Conservation (phyloP, 345 rosid species). For the Salix arbutifolia region DNA sequence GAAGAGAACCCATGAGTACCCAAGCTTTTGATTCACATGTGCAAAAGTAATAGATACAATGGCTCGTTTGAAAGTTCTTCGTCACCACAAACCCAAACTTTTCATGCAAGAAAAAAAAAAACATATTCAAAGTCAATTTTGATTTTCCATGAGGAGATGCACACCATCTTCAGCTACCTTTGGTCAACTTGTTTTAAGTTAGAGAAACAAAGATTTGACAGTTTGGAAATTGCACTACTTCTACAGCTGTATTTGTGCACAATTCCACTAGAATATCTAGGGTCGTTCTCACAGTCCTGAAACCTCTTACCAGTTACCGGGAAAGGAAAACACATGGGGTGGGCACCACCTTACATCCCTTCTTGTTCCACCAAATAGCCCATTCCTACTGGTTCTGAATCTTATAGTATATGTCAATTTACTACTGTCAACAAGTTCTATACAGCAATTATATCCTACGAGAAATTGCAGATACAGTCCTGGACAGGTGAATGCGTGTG, state of each 20-base stretch:
- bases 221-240: conserved; percentile 23
- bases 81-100: conserved; percentile 22
- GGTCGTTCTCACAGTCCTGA: conserved; percentile 26
- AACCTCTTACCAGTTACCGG: conserved; percentile 31
- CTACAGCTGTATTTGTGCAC: conserved; percentile 26
- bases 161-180: conserved; percentile 15
- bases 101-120: not conserved
- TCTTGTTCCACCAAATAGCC: conserved; percentile 18
- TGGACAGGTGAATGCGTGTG: not conserved
- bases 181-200: conserved; percentile 13
- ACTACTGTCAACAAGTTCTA: not conserved
- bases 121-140: conserved; percentile 1
- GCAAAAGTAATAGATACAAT: conserved; percentile 11
- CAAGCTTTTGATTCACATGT: conserved; percentile 35
- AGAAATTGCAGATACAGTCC: not conserved
- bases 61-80: conserved; percentile 24
- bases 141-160: conserved; percentile 5
- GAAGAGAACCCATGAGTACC: conserved; percentile 41
- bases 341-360: conserved; percentile 21
- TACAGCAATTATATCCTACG: not conserved
- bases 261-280: conserved; percentile 19
- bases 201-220: conserved; percentile 31
- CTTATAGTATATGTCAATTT: not conserved
- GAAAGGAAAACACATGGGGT: conserved; percentile 31
- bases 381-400: conserved; percentile 33